phyloP scores from a whole-genome alignment of 371 early-diverging fungal genomes.

The Mucor plumbeus region DNA sequence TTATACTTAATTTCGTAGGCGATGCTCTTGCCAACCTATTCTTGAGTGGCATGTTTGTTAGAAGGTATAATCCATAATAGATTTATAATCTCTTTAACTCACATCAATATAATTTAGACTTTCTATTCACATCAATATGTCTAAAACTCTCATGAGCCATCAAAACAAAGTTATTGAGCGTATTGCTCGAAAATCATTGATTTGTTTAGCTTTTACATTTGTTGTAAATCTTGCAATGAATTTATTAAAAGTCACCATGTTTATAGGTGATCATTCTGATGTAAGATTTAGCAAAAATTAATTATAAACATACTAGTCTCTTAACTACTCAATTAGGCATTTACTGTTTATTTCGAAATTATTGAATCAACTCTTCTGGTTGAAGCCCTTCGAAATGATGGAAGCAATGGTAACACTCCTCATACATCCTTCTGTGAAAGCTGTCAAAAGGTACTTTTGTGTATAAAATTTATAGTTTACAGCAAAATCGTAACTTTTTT shows the following conservation, averaged over 20 bases:
- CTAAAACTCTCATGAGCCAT: slow-evolving; percentile 32
- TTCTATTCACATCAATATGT: slow-evolving; percentile 39
- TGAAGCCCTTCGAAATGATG: slow-evolving; percentile 52
- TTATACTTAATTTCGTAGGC: slow-evolving; percentile 50
- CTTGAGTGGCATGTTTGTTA: slow-evolving; percentile 55
- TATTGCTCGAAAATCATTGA: slow-evolving; percentile 47
- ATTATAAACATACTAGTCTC: background rate
- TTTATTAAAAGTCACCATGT: slow-evolving; percentile 46
- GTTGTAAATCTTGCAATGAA: slow-evolving; percentile 55
- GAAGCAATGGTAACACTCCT: slow-evolving; percentile 12
- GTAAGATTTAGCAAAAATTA: slow-evolving; percentile 21
- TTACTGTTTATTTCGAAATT: slow-evolving; percentile 52
- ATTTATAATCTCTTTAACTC: background rate
- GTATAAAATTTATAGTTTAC: background rate
- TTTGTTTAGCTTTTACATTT: slow-evolving; percentile 50
- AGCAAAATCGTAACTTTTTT: background rate
- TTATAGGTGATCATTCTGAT: slow-evolving; percentile 46
- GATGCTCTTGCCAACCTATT: slow-evolving; percentile 53
- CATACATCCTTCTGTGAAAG: slow-evolving; percentile 34
- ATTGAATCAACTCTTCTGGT: slow-evolving; percentile 54
- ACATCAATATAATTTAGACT: slow-evolving; percentile 25
- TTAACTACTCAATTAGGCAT: slow-evolving; percentile 28
- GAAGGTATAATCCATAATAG: slow-evolving; percentile 26
- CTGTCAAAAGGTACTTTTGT: slow-evolving; percentile 36
- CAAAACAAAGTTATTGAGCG: slow-evolving; percentile 42